Conservation (phyloP, 495 filamentous ascomycete genomes). For the Lasiosphaeria miniovina region DNA sequence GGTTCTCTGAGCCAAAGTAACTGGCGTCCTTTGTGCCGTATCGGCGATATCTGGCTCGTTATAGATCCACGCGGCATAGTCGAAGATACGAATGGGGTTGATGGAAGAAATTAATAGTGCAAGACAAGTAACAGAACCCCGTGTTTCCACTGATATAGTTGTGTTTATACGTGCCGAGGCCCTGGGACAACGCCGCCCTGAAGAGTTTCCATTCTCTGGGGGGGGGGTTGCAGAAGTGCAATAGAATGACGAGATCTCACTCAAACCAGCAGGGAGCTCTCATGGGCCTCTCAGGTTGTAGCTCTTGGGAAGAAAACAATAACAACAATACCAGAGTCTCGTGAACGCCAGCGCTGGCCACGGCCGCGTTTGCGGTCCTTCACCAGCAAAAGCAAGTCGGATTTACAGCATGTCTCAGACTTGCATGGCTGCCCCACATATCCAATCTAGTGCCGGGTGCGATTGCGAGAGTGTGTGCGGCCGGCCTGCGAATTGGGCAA, state of each 20-base stretch:
- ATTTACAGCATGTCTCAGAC: slow-evolving; percentile 16
- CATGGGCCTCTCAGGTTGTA: no score
- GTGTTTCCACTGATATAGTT: neutral
- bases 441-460: slow-evolving; percentile 8
- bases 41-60: neutral
- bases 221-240: neutral
- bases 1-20: neutral
- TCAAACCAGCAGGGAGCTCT: no score
- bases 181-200: neutral
- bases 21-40: neutral
- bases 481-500: neutral
- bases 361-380: slow-evolving; percentile 6
- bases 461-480: neutral
- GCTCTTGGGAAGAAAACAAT: no score
- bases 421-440: slow-evolving; percentile 17
- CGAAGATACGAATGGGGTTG: neutral
- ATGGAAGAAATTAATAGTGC: neutral
- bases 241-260: neutral
- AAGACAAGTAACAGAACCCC: slow-evolving; percentile 5
- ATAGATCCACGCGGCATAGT: neutral
- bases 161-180: neutral
- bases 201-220: neutral
- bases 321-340: neutral
- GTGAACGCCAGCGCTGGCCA: neutral
- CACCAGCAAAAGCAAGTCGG: slow-evolving; percentile 1